phyloP scores from a whole-genome alignment of 192 early-diverging fungal species.

The Coemansia asiatica region DNA sequence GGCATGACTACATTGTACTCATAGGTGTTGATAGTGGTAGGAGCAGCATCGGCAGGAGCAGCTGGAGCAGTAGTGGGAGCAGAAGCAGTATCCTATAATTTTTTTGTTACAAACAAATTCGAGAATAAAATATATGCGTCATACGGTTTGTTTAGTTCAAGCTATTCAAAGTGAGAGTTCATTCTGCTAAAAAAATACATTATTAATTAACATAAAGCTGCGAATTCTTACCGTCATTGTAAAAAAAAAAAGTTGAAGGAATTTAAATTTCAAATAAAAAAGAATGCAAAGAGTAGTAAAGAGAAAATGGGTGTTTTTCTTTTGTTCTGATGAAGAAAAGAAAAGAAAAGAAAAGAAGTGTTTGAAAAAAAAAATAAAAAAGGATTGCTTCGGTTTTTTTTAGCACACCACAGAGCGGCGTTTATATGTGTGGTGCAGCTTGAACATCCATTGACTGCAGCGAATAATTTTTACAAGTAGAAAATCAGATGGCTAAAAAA shows the following conservation, averaged over 20 bases:
- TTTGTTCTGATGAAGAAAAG: constrained; percentile 4
- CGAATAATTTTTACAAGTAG: no score
- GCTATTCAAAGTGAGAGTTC: no score
- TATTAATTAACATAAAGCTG: no score
- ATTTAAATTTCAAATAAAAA: background rate
- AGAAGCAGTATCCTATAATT: background rate
- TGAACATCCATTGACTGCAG: no score
- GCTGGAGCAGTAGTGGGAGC: background rate
- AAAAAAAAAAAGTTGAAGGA: background rate
- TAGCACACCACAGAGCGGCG: no score
- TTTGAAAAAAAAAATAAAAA: no score
- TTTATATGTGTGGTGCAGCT: no score
- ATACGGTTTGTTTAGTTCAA: background rate
- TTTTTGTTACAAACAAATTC: background rate
- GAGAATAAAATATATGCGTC: background rate
- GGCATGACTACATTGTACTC: constrained; percentile 67
- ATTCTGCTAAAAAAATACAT: background rate
- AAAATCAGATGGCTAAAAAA: no score
- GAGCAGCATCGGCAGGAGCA: background rate
- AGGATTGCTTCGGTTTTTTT: no score
- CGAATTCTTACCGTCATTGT: background rate
- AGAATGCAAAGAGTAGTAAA: background rate
- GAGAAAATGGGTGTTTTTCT: background rate
- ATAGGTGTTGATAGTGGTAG: constrained; percentile 30
- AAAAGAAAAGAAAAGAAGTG: no score